Evolutionary conservation across 352 stramenopile genomes (phyloP), one percentile per base, ranked within the genome.

Genomic region (Phytophthora litchii): DNA sequence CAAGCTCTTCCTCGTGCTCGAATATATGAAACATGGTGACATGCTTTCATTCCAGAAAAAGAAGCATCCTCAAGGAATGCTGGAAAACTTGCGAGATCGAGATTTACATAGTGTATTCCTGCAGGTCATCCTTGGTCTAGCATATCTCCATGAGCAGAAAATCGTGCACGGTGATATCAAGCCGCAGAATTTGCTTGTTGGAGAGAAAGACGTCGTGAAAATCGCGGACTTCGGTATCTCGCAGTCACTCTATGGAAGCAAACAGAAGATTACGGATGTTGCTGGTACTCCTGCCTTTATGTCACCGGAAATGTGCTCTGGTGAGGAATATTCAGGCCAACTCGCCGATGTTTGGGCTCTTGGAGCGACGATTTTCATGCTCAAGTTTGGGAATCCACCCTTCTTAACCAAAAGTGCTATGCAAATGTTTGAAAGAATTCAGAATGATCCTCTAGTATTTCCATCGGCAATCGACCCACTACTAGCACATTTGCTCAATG

Each of bases 1-100:
- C 72, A 94, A 95, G 36, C 72, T 99, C 1, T 98, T 98, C 51
- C 88, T 99, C 59, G 94, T 99, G 2, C 74, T 99, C n/a, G 96
- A 99, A 70, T 99, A 98, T 76, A 97, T 99, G 74, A 88, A 89
- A 31, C 74, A 91, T 49, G 81, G 83, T 41, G 80, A 91, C 19
- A 64, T 91, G 64, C 61, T 91, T 8, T 85, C 77, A 21, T 78
- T 89, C 41, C 78, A 90, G 46, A 90, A 89, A 60, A 87, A 88
- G 36, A 90, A 90, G 46, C 70, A 87, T 23, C 64, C 60, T 0
- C 51, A 72, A 49, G 62, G 66, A 3, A 63, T 57, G 25, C 54
- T 64, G 1, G 74, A 82, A 41, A 80, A 75, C 13, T 48, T 91
- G 6, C 72, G 79, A n/a, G 82, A 91, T 42, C 76, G 76, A 19